phyloP scores from a whole-genome alignment of 345 rosid species.

The Brassica juncea region DNA sequence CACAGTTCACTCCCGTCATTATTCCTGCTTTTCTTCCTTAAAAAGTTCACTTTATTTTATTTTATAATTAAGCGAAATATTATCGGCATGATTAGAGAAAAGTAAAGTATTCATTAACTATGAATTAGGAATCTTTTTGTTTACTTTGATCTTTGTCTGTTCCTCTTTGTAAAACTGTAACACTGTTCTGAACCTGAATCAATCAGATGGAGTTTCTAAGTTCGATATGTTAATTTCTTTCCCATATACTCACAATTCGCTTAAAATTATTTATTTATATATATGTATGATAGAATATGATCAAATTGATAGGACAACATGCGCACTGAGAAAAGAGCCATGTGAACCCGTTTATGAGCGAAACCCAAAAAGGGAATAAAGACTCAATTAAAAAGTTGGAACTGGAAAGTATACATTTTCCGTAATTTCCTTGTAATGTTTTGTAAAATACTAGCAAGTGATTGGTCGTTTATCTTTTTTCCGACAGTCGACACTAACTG shows the following conservation, averaged over 20 bases:
- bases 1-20: constrained; percentile 33
- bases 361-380: not conserved
- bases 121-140: constrained; percentile 23
- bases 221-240: not conserved
- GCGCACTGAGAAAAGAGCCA: constrained; percentile 26
- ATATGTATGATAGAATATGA: not conserved
- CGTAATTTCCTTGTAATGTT: constrained; percentile 8
- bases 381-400: not conserved
- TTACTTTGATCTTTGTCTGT: not conserved
- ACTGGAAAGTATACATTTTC: not conserved
- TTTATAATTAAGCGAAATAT: not conserved
- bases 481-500: constrained; percentile 2
- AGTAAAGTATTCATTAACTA: constrained; percentile 26
- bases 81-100: constrained; percentile 25
- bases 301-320: constrained; percentile 24
- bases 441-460: constrained; percentile 1
- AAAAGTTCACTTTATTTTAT: not conserved
- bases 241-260: not conserved
- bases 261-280: not conserved
- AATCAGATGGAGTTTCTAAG: constrained; percentile 14
- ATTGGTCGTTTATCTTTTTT: constrained; percentile 19
- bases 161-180: constrained; percentile 10
- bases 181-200: constrained; percentile 11
- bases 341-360: constrained; percentile 18
- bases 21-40: constrained; percentile 42